Base-by-base conservation (phyloP, 805 yeast genomes). In the Candida multigemmis region DNA sequence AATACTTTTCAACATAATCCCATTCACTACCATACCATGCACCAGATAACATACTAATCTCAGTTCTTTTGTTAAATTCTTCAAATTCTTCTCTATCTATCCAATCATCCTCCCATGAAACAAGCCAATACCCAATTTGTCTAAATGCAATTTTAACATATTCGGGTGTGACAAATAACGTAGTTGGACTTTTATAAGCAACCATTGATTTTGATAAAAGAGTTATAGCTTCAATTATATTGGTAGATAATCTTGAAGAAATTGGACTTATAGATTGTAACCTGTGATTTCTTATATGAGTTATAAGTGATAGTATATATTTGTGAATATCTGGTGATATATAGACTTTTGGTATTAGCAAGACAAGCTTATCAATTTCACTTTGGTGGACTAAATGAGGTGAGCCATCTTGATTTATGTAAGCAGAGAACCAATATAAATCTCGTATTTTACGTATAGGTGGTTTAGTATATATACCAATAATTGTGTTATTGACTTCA, bases 1-100 rank as follows among this genome's bases (percentile, higher is more conserved):
- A 24, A 32, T 50, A 61, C 22, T 38, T 33, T 30, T 45, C 38
- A 6, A 51, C 63, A 24, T 43, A 45, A 5, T 36, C 30, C 54
- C 60, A 58, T 21, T 60, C 66, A 22, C 64, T 49, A 3, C 65
- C 68, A 27, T 53, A 58, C 67, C 67, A 61, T 30, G 56, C 65
- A 2, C 64, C 68, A 2, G 59, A 48, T 9, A 61, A 41, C 37
- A 58, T 51, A 24, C 43, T 44, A 11, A 59, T 41, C 23, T 54
- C 53, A 7, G 49, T 21, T 15, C 44, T 31, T 13, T 46, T 42
- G 14, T 36, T 35, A 20, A 31, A 28, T n/a, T 23, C 31, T 4
- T 31, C 30, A 11, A 14, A n/a, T 11, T 28, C 21, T 2, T 28
- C 22, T 15, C 24, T 25, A 7, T 23, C 19, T 5, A 21, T 28